These are phyloP conservation scores for Sporothrix variecibatus DNA, from an alignment of 2,329 filamentous ascomycete species.

Conservation along the genomic window DNA sequence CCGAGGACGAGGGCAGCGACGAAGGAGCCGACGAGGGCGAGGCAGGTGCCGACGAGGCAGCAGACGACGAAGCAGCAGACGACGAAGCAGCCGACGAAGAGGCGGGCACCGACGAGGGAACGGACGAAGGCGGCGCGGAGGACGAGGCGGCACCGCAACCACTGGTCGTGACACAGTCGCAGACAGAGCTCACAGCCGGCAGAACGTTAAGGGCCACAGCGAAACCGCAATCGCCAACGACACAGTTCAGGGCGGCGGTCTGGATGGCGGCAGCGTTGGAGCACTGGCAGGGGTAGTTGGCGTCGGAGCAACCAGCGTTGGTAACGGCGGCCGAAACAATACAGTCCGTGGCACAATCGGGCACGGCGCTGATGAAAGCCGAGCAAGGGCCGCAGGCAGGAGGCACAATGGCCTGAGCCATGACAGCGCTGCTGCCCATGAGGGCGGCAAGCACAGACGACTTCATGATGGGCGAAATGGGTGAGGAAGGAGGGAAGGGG, in stretches of 20 bases:
- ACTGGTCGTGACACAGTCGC: not conserved
- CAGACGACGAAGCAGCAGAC: not conserved
- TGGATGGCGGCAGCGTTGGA: conserved; percentile 16
- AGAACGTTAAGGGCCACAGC: not conserved
- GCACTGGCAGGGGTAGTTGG: conserved; percentile 25
- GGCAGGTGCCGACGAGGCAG: not conserved
- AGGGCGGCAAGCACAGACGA: not conserved
- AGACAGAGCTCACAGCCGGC: not conserved
- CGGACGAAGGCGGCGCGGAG: not conserved
- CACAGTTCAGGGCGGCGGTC: conserved; percentile 22
- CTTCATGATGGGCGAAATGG: not conserved
- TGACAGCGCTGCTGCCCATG: not conserved
- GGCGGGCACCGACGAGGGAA: not conserved
- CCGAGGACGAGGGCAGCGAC: not conserved
- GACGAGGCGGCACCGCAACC: not conserved
- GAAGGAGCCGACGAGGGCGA: not conserved
- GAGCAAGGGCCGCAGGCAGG: conserved; percentile 4
- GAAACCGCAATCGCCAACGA: conserved; percentile 23
- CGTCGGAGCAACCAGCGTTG: conserved; percentile 11
- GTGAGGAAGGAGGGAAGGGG: not conserved
- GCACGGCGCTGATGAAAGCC: not conserved
- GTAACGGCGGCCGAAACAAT: conserved; percentile 9
- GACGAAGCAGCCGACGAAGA: not conserved
- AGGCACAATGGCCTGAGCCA: conserved; percentile 7
- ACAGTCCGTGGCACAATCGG: conserved; percentile 1